Evolutionary conservation across 2,329 filamentous ascomycete species (phyloP).

Genomic region (Onygenales sp.): DNA sequence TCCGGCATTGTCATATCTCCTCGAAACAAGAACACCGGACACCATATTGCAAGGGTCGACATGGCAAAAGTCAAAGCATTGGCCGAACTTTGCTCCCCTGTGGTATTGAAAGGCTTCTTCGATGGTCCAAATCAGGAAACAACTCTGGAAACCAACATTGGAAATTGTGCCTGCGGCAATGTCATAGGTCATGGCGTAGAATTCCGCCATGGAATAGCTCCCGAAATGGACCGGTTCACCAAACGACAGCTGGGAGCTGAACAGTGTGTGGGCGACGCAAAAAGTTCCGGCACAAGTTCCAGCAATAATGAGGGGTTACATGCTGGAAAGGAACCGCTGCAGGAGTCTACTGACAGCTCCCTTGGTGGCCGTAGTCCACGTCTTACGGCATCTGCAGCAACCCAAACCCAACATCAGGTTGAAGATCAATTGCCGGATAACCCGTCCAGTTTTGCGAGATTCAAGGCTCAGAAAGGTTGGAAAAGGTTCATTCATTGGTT

Average conservation of each 20-base stretch:
- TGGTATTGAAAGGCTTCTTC: background rate
- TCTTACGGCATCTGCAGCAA: background rate
- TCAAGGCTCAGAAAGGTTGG: background rate
- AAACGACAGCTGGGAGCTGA: background rate
- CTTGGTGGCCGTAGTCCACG: background rate
- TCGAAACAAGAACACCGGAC: background rate
- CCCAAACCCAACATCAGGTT: background rate
- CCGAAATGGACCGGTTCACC: background rate
- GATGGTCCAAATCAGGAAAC: background rate
- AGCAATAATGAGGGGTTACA: background rate
- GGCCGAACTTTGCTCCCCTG: slow-evolving; percentile 2
- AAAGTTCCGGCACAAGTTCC: background rate
- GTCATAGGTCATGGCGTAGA: background rate
- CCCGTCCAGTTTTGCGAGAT: background rate
- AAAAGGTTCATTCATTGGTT: background rate
- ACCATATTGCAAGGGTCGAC: background rate
- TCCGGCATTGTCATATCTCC: slow-evolving; percentile 1
- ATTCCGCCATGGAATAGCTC: background rate
- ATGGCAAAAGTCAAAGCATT: slow-evolving; percentile 1
- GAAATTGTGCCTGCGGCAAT: background rate
- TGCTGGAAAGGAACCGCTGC: background rate
- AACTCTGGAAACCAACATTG: background rate
- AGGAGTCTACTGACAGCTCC: background rate
- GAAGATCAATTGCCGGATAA: background rate
- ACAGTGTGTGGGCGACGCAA: background rate